Percentiles rank a stretch among this genome's conserved stretches.
Evolutionary conservation across 2,329 filamentous ascomycete genomes (phyloP).

Genomic region (Penicillium sp.): DNA sequence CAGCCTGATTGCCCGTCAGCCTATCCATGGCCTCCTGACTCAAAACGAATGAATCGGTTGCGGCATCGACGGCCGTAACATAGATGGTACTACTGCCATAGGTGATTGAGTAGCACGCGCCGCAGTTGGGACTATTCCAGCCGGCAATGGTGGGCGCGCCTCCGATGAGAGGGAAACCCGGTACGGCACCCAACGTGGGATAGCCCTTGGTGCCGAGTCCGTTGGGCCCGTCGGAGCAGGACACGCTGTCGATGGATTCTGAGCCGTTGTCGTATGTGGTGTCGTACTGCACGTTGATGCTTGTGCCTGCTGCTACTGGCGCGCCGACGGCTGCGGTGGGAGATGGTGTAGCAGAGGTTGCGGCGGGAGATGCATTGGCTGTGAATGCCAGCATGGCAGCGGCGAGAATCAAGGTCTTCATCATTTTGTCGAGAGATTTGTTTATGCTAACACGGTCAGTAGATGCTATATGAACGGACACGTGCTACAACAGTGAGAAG

Average conservation of each 20-base stretch:
- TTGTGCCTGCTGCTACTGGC: conserved; percentile 13
- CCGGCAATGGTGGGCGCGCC: conserved; percentile 45
- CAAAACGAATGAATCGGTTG: conserved; percentile 47
- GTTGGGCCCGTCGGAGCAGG: conserved; percentile 35
- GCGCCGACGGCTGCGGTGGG: background rate
- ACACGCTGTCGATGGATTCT: conserved; percentile 54
- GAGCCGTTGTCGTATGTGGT: conserved; percentile 61
- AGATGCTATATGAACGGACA: no score
- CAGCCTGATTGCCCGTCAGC: conserved; percentile 46
- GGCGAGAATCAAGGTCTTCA: background rate
- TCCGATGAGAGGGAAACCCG: conserved; percentile 48
- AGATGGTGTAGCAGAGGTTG: background rate
- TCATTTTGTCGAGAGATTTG: background rate
- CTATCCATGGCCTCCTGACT: conserved; percentile 46
- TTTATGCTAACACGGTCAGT: background rate
- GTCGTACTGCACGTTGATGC: conserved; percentile 64
- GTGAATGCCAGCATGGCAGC: background rate
- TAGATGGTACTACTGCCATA: conserved; percentile 46
- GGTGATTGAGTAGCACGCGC: conserved; percentile 50
- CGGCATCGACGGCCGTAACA: conserved; percentile 48
- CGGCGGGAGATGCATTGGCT: background rate
- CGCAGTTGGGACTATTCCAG: conserved; percentile 49
- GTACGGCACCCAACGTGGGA: conserved; percentile 41
- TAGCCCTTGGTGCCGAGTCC: conserved; percentile 31
- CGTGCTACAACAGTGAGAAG: no score